Conservation (phyloP, 2,329 filamentous ascomycete species). For the Ophiostoma himal-ulmi region DNA sequence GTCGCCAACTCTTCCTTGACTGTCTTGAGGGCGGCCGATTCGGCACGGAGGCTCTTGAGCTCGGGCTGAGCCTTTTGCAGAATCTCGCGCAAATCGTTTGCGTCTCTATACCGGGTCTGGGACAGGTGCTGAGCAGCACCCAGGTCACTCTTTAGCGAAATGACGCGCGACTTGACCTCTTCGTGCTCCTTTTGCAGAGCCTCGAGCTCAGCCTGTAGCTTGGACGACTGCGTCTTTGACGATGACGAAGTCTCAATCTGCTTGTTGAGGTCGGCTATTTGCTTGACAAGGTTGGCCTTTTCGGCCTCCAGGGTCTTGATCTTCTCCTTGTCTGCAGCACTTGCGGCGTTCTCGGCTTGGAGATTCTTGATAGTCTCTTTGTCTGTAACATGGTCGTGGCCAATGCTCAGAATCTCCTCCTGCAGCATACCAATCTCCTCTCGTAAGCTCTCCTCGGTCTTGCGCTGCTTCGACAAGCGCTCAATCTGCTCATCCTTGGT, state of each 20-base stretch:
- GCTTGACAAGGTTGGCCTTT: conserved; percentile 59
- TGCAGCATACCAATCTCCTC: conserved; percentile 83
- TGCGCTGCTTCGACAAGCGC: conserved; percentile 60
- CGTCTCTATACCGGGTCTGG: conserved; percentile 79
- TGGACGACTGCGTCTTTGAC: conserved; percentile 42
- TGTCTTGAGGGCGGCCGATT: conserved; percentile 67
- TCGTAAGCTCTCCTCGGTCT: conserved; percentile 69
- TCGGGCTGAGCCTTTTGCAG: conserved; percentile 84
- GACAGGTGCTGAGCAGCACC: conserved; percentile 81
- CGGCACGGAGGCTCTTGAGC: conserved; percentile 68
- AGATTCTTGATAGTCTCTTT: conserved; percentile 71
- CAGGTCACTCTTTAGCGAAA: conserved; percentile 72
- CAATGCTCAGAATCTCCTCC: conserved; percentile 72
- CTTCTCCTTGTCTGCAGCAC: conserved; percentile 61
- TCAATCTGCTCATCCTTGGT: conserved; percentile 69
- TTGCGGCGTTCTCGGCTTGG: conserved; percentile 57
- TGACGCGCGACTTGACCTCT: conserved; percentile 63
- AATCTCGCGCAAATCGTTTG: conserved; percentile 72
- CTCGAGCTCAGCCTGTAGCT: conserved; percentile 57
- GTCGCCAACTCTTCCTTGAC: conserved; percentile 66
- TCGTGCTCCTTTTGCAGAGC: conserved; percentile 52
- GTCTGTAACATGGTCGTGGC: conserved; percentile 76
- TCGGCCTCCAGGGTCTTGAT: conserved; percentile 65
- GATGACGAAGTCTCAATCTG: conserved; percentile 48
- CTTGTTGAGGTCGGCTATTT: conserved; percentile 62